Conservation (phyloP, 2,329 filamentous ascomycete genomes). For the Plenodomus tracheiphilus region DNA sequence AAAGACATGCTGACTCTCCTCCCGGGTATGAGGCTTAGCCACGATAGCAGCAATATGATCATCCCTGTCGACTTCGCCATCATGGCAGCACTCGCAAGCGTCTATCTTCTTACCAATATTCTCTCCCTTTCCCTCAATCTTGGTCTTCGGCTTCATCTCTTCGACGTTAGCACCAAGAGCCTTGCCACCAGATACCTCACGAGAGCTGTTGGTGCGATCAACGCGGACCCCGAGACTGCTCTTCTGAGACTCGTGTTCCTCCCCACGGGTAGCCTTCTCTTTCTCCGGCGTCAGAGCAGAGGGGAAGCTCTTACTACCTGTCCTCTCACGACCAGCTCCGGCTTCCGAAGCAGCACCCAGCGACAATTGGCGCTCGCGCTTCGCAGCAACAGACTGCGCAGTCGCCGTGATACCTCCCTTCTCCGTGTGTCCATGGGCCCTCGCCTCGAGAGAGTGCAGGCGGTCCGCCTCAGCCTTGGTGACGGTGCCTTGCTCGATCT, state of each 20-base stretch:
- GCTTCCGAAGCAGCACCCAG: constrained; percentile 12
- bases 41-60: constrained; percentile 1
- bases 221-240: not conserved
- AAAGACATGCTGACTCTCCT: constrained; percentile 8
- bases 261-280: not conserved
- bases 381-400: constrained; percentile 46
- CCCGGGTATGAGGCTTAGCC: constrained; percentile 8
- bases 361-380: constrained; percentile 24
- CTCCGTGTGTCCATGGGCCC: constrained; percentile 40
- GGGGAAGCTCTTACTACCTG: not conserved
- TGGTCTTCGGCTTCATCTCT: constrained; percentile 4
- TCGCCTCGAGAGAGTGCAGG: constrained; percentile 48
- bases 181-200: not conserved
- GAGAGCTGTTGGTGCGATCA: not conserved
- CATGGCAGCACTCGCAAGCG: not conserved
- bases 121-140: not conserved
- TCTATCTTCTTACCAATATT: not conserved
- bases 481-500: constrained; percentile 38
- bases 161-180: constrained; percentile 5
- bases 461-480: constrained; percentile 46
- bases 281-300: not conserved
- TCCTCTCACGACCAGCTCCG: constrained; percentile 7
- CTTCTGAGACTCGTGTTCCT: not conserved
- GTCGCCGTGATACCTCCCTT: constrained; percentile 43
- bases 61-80: not conserved